Evolutionary conservation across 345 rosid genomes (phyloP).

Genomic region (Salix koriyanagi): DNA sequence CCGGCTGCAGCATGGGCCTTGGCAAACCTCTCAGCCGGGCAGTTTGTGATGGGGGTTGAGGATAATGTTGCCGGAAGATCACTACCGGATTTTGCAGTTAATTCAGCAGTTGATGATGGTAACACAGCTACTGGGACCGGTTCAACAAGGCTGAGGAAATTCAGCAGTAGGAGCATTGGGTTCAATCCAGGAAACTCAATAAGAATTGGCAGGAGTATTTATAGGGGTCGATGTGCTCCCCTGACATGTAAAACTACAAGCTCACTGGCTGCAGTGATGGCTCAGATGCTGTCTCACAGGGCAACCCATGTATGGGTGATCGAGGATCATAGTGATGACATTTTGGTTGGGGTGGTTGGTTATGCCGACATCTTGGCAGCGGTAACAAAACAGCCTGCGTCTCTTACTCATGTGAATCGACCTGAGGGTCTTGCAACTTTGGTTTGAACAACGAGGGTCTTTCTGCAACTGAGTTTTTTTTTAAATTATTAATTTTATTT

Average conservation of each 20-base stretch:
- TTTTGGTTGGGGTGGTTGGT: slow-evolving; percentile 78
- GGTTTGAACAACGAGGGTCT: too few species aligned
- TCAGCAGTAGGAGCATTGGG: slow-evolving; percentile 93
- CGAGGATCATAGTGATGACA: slow-evolving; percentile 67
- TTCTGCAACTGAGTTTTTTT: too few species aligned
- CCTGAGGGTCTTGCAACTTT: slow-evolving; percentile 29
- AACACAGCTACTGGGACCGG: slow-evolving; percentile 21
- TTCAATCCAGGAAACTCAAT: slow-evolving; percentile 60
- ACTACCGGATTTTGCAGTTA: slow-evolving; percentile 44
- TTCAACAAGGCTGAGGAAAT: slow-evolving; percentile 52
- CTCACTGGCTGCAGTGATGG: slow-evolving; percentile 94
- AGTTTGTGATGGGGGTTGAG: slow-evolving; percentile 95
- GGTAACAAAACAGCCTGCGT: slow-evolving; percentile 62
- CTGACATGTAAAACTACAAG: slow-evolving; percentile 81
- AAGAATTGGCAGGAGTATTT: slow-evolving; percentile 72
- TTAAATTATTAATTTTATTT: neutral
- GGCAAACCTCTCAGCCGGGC: slow-evolving; percentile 85
- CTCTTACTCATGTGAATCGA: slow-evolving; percentile 32
- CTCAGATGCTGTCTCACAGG: slow-evolving; percentile 94
- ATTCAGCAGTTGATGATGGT: slow-evolving; percentile 38
- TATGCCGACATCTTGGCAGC: slow-evolving; percentile 81
- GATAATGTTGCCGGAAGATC: slow-evolving; percentile 66
- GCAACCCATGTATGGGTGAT: slow-evolving; percentile 98
- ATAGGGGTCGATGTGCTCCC: slow-evolving; percentile 90
- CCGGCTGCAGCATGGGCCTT: slow-evolving; percentile 91